Evolutionary conservation across 192 early-diverging fungal species (phyloP).

Genomic region (Dimargaris cristalligena): DNA sequence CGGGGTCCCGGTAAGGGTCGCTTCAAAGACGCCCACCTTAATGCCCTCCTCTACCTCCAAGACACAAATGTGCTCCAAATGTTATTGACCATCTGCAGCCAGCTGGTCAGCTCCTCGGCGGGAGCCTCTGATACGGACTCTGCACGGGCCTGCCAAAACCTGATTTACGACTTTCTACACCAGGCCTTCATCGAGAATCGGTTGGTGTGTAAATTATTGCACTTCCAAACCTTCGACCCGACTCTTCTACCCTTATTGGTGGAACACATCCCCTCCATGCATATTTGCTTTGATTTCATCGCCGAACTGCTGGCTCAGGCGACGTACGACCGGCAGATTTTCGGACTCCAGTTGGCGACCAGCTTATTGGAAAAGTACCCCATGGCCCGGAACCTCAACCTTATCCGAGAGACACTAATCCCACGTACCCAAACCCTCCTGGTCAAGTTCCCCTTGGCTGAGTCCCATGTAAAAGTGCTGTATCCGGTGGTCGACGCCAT

Average conservation of each 20-base stretch:
- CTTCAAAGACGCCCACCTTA: conserved; percentile 23
- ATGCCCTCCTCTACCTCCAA: conserved; percentile 33
- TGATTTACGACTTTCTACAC: conserved; percentile 40
- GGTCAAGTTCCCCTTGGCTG: neutral
- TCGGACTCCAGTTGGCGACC: neutral
- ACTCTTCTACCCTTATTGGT: conserved; percentile 33
- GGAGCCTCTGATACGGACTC: conserved; percentile 10
- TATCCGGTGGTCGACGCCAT: neutral
- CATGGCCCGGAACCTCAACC: neutral
- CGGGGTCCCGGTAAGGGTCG: conserved; percentile 5
- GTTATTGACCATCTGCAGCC: conserved; percentile 23
- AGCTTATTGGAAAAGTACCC: conserved; percentile 6
- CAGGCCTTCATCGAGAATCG: conserved; percentile 38
- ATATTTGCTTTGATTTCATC: conserved; percentile 37
- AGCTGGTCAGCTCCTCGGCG: neutral
- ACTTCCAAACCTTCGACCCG: conserved; percentile 42
- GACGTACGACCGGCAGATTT: neutral
- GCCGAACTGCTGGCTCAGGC: conserved; percentile 26
- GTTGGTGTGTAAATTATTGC: conserved; percentile 32
- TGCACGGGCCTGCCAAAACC: neutral
- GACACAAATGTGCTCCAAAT: conserved; percentile 35
- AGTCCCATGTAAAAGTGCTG: neutral
- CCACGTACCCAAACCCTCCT: neutral
- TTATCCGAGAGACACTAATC: neutral
- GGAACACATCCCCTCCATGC: conserved; percentile 44